Evolutionary conservation across 2,329 filamentous ascomycete genomes (phyloP), one percentile per base, ranked within the genome.

Genomic region (Aspergillus eucalypticola): DNA sequence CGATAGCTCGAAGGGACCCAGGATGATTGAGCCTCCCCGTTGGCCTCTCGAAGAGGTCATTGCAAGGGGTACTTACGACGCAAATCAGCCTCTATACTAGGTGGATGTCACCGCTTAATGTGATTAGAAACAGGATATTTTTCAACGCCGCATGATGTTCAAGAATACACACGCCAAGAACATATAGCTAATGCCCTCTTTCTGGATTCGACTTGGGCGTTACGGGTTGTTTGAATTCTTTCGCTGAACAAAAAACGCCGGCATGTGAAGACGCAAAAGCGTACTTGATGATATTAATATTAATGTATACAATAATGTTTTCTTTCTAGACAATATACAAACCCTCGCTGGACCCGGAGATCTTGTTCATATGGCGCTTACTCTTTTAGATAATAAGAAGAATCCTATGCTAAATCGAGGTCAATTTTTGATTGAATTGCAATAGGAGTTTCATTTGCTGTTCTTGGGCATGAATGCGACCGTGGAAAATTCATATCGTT

Each of bases 21-120:
- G 86, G 82, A 61, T 81, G 72, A 71, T 85, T 48, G 82, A 77
- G 52, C 84, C 90, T 44, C 92, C 92, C n/a, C 82, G 92, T 66
- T 96, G 92, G 92, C 82, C 81, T 63, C 75, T 92, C n/a, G 83
- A 89, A 65, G 88, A 90, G 61, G 86, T 93, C 54, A 81, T 96
- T 63, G 85, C 84, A 65, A 80, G 83, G 58, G 90, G 89, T 54
- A 89, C 88, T 11, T 83, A 87, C 65, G 91, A 94, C 75, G 85
- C 88, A 64, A 91, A 92, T 78, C 69, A 84, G 59, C 84, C 86
- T 58, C 79, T 94, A 70, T 83, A 88, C 75, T 91, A 13, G 25
- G 21, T 39, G 29, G 5, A 29, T 8, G 38, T 54, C 5, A 52
- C 10, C 39, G 25, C 17, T 19, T 54, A 41, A 21, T 27, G 42